These are phyloP conservation scores for Pseudogymnoascus sp. DNA, from an alignment of 2,329 filamentous ascomycete species.

Conservation along the genomic window DNA sequence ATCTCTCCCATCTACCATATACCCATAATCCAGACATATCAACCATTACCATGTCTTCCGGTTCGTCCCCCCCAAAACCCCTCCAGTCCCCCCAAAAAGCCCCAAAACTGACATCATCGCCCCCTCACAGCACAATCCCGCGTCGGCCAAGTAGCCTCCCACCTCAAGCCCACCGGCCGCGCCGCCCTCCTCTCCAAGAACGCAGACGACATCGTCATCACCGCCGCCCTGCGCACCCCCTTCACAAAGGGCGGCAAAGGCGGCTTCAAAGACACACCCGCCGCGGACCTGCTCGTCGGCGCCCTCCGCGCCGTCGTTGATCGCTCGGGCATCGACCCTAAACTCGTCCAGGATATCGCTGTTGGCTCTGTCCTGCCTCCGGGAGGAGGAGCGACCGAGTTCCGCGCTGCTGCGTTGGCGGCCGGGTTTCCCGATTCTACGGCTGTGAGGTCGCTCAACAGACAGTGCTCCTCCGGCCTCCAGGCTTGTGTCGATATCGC, in stretches of 20 bases:
- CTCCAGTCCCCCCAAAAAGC: not conserved
- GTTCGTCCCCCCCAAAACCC: not conserved
- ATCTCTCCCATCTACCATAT: not conserved
- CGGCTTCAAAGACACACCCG: constrained; percentile 88
- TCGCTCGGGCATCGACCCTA: constrained; percentile 82
- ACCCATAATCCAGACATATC: not conserved
- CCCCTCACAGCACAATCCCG: constrained; percentile 26
- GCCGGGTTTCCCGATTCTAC: constrained; percentile 84
- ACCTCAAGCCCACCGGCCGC: constrained; percentile 38
- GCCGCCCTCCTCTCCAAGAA: constrained; percentile 53
- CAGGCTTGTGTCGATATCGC: constrained; percentile 92
- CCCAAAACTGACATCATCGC: not conserved
- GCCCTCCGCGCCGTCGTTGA: constrained; percentile 75
- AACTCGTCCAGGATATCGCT: constrained; percentile 82
- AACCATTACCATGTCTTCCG: constrained; percentile 14
- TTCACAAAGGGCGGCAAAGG: constrained; percentile 92
- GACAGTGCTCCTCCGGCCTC: constrained; percentile 89
- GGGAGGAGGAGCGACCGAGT: constrained; percentile 92
- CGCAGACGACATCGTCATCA: constrained; percentile 78
- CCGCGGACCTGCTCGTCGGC: constrained; percentile 77
- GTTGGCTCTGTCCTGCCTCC: constrained; percentile 89
- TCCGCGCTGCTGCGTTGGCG: constrained; percentile 83
- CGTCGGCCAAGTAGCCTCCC: constrained; percentile 51
- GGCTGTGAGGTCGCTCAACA: constrained; percentile 82
- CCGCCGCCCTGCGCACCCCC: constrained; percentile 82